Evolutionary conservation across 2,329 filamentous ascomycete genomes (phyloP).

Genomic region (Aureobasidium sp.): DNA sequence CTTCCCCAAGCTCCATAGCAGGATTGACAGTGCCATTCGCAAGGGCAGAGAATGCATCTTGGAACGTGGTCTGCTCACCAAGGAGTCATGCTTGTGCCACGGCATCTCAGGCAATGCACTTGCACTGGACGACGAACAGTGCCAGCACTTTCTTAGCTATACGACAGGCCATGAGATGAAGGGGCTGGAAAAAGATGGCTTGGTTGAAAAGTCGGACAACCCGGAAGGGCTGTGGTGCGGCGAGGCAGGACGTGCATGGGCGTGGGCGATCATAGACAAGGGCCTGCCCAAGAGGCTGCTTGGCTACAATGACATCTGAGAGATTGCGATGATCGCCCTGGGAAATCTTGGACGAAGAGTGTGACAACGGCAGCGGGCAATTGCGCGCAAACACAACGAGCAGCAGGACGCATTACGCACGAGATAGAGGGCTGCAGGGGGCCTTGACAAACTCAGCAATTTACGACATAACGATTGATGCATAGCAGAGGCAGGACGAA

Average conservation of each 20-base stretch:
- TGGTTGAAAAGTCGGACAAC: conserved; percentile 45
- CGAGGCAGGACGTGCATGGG: conserved; percentile 36
- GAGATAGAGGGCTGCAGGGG: conserved; percentile 5
- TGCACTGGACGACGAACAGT: conserved; percentile 42
- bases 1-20: conserved; percentile 48
- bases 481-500: conserved; percentile 4
- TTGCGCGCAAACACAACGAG: background rate
- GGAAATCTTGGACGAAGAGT: background rate
- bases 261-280: conserved; percentile 38
- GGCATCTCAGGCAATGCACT: conserved; percentile 58
- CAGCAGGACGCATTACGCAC: background rate
- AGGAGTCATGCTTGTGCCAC: conserved; percentile 60
- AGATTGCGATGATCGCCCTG: background rate
- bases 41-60: conserved; percentile 49
- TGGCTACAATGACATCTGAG: conserved; percentile 45
- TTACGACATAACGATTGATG: conserved; percentile 11
- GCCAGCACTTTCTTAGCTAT: conserved; percentile 53
- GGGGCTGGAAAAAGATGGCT: conserved; percentile 45
- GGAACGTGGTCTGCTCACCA: conserved; percentile 53
- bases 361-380: background rate
- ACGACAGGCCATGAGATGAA: conserved; percentile 51
- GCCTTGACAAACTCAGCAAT: background rate
- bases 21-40: conserved; percentile 47
- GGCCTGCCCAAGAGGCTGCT: conserved; percentile 40
- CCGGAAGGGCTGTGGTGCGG: conserved; percentile 44